phyloP scores from a whole-genome alignment of 2,329 filamentous ascomycete genomes.

The Colletotrichum sansevieriae region DNA sequence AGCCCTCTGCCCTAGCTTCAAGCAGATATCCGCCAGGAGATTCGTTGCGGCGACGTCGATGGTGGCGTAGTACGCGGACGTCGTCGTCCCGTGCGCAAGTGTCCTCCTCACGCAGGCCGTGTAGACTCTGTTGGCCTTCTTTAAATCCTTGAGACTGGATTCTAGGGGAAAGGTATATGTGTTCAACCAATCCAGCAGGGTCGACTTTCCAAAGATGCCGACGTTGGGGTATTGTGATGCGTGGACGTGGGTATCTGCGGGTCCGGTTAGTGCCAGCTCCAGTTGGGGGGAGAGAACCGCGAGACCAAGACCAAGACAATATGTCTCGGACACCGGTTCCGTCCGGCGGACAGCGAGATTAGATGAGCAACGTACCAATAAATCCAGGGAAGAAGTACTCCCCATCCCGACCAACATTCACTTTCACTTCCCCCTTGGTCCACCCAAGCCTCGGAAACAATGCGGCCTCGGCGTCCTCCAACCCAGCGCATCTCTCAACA shows the following conservation, averaged over 20 bases:
- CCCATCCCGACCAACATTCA: conserved; percentile 56
- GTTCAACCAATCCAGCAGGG: conserved; percentile 92
- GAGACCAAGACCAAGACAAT: not conserved
- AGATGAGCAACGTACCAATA: conserved; percentile 67
- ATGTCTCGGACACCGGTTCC: not conserved
- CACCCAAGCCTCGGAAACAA: conserved; percentile 61
- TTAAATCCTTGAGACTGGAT: conserved; percentile 74
- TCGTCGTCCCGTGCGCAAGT: conserved; percentile 91
- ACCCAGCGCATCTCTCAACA: conserved; percentile 55
- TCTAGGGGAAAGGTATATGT: conserved; percentile 97
- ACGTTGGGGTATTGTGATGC: conserved; percentile 95
- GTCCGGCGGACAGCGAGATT: not conserved
- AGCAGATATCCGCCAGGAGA: conserved; percentile 86
- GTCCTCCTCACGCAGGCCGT: conserved; percentile 82
- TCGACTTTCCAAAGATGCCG: conserved; percentile 93
- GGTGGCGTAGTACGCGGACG: conserved; percentile 94
- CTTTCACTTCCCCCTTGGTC: conserved; percentile 53
- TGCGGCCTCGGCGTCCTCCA: conserved; percentile 48
- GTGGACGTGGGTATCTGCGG: conserved; percentile 92
- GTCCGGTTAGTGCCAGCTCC: not conserved
- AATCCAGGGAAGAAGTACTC: conserved; percentile 90
- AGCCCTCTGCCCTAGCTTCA: conserved; percentile 84
- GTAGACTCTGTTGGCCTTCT: conserved; percentile 79
- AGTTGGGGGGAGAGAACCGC: not conserved
- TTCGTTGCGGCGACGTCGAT: conserved; percentile 91